Base-by-base conservation (phyloP, 176 grass and related monocot species). In the Zizania latifolia region DNA sequence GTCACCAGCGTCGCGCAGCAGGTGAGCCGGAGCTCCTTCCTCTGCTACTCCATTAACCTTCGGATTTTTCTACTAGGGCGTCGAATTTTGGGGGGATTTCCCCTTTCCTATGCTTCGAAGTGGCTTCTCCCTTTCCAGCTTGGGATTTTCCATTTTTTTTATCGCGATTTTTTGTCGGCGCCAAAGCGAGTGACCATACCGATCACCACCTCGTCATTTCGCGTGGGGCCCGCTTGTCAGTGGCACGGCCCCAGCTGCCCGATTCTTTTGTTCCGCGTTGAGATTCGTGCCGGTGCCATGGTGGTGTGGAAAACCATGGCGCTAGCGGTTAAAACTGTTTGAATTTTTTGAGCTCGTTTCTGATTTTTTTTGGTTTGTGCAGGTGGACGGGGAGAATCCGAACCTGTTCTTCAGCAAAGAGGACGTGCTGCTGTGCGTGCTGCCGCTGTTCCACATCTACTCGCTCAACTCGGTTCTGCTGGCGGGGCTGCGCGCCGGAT, bases 401-500 rank as follows among this genome's bases (percentile, higher is more conserved):
- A 97, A 97, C 38, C 58, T 97, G 67, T 83, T 91, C 61, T 90
- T 87, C 80, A 34, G 85, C 46, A 10, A 36, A 23, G 55, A 81
- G 0, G 94, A 97, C 76, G 94, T 97, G 72, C 5, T 93, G 40
- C 82, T 97, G 35, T 97, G 94, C 76, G 77, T 97, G 83, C 80
- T 97, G 55, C 94, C 94, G 51, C 82, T 97, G 65, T 97, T 97
- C 90, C 94, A 97, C 80, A 97, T 97, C 85, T 97, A 97, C 90
- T 97, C 90, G 43, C 86, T 97, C 37, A 97, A 97, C 80, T 93
- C 94, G 28, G 88, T 97, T 79, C 84, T 97, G 38, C 90, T 97
- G 11, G 92, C 90, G 3, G 90, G 83, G 17, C 86, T 97, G 3
- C 76, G 94, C 5, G 90, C 87, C 14, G 94, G 94, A 0, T 82